A percentile compares a stretch with the other conserved stretches of the same genome.
Conservation (phyloP, 2,329 filamentous ascomycete species). For the Ambrosiella cleistominuta region DNA sequence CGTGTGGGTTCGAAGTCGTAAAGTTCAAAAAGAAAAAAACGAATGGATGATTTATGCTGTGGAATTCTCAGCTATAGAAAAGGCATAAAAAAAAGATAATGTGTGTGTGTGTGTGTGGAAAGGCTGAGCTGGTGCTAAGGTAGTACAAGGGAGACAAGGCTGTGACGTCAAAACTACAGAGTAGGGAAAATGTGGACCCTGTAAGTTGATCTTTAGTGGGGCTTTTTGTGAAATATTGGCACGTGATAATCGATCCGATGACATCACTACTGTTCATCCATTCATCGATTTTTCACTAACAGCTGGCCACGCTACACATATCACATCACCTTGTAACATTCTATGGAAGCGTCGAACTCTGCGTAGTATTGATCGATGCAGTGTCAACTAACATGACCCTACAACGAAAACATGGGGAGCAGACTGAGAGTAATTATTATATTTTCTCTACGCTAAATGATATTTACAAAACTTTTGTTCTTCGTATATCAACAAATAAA, state of each 20-base stretch:
- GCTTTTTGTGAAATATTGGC: not conserved
- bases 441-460: too few species aligned
- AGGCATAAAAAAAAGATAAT: not conserved
- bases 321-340: too few species aligned
- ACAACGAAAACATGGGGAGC: too few species aligned
- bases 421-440: too few species aligned
- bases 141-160: constrained; percentile 5
- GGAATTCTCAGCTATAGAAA: not conserved
- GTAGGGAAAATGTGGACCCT: not conserved
- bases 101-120: not conserved
- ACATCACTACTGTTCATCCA: too few species aligned
- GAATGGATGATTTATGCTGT: not conserved
- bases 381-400: too few species aligned
- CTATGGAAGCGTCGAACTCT: too few species aligned
- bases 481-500: too few species aligned
- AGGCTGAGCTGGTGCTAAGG: not conserved
- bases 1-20: not conserved
- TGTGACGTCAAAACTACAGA: constrained; percentile 13
- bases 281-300: too few species aligned
- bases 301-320: too few species aligned
- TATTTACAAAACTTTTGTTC: too few species aligned
- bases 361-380: too few species aligned
- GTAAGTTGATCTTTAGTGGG: not conserved
- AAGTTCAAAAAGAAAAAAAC: not conserved
- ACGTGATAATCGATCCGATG: not conserved